These are phyloP conservation scores for Ophiognomonia clavigignenti-juglandacearum DNA, from an alignment of 2,329 filamentous ascomycete genomes.

Conservation along the genomic window DNA sequence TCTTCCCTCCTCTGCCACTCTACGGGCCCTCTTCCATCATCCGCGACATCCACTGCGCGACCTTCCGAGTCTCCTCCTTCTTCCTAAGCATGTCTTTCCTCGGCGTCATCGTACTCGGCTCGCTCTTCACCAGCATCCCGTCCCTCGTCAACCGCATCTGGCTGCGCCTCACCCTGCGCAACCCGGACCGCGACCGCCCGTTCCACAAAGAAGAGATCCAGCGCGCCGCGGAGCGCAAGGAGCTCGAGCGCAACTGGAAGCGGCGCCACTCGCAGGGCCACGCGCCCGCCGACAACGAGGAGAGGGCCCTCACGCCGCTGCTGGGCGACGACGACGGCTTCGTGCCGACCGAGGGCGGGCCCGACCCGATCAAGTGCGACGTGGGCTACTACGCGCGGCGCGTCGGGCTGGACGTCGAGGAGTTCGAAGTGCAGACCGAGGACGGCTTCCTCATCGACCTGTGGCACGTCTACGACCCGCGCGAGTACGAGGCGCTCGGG, in stretches of 20 bases:
- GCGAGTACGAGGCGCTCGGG: constrained; percentile 55
- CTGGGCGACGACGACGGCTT: constrained; percentile 49
- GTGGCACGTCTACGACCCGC: constrained; percentile 86
- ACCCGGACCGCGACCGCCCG: constrained; percentile 57
- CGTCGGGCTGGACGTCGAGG: constrained; percentile 81
- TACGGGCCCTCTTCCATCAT: constrained; percentile 70
- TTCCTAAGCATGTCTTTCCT: constrained; percentile 76
- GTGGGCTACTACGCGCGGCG: constrained; percentile 81
- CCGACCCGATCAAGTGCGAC: constrained; percentile 73
- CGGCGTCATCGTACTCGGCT: constrained; percentile 67
- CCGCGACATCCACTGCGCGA: constrained; percentile 60
- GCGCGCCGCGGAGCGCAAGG: constrained; percentile 49
- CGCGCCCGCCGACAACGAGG: constrained; percentile 37
- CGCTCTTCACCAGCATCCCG: constrained; percentile 64
- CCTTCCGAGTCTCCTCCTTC: constrained; percentile 64
- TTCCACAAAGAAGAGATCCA: constrained; percentile 70
- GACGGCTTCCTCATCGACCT: constrained; percentile 88
- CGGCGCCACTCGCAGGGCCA: constrained; percentile 32
- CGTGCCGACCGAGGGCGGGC: constrained; percentile 71
- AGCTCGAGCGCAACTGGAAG: constrained; percentile 61
- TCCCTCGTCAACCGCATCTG: constrained; percentile 42
- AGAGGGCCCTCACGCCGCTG: too few relatives aligned
- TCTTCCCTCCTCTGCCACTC: constrained; percentile 79
- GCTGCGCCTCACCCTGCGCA: constrained; percentile 49
- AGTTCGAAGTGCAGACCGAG: constrained; percentile 81